Conservation (phyloP, 352 stramenopile species). For the Phytopythium montanum region DNA sequence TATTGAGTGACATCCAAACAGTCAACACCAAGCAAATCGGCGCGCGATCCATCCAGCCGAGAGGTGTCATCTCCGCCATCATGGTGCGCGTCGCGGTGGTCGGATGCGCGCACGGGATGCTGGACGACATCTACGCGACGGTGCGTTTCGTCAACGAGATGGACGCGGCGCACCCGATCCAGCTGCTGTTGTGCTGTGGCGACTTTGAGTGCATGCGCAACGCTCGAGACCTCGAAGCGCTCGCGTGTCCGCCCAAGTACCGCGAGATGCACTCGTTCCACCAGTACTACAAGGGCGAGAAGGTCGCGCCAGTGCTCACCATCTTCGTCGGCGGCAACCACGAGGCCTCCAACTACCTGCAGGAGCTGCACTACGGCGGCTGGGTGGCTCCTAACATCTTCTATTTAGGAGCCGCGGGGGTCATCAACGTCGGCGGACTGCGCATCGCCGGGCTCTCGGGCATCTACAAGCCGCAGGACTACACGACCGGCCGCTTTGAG, state of each 20-base stretch:
- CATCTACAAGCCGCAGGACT: conserved; percentile 96
- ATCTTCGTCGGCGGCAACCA: conserved; percentile 99
- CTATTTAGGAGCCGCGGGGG: conserved; percentile 94
- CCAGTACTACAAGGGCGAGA: conserved; percentile 94
- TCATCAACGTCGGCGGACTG: conserved; percentile 91
- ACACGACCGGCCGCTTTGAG: conserved; percentile 90
- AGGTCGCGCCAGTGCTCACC: conserved; percentile 92
- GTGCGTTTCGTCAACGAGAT: conserved; percentile 90
- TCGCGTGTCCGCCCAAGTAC: conserved; percentile 97
- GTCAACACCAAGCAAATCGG: not conserved
- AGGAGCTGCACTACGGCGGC: conserved; percentile 97
- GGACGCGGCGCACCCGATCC: conserved; percentile 72
- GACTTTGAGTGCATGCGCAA: conserved; percentile 99
- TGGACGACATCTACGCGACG: conserved; percentile 97
- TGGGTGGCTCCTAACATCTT: conserved; percentile 99
- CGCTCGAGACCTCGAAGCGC: conserved; percentile 90
- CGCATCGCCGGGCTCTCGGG: conserved; percentile 96
- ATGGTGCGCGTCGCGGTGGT: conserved; percentile 92
- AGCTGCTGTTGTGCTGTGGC: conserved; percentile 97
- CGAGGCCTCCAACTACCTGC: conserved; percentile 96
- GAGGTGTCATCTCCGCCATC: not conserved
- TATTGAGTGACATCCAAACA: not conserved
- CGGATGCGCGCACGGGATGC: conserved; percentile 97
- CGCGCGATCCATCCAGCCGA: not conserved
- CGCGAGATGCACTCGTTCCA: conserved; percentile 91